Conservation (phyloP, 305 asterid genomes). For the Vinca major region DNA sequence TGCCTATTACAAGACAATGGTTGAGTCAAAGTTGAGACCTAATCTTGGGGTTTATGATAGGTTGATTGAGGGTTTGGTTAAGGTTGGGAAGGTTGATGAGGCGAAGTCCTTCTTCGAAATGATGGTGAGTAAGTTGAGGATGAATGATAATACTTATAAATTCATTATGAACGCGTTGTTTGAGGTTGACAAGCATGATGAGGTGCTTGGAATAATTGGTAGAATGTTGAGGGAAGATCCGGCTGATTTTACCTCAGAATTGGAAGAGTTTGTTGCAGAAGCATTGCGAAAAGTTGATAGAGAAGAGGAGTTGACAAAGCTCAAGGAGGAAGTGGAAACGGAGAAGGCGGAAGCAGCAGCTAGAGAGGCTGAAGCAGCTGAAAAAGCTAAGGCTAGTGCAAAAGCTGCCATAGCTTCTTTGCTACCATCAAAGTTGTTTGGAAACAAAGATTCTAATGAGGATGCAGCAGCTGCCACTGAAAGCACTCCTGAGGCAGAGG, state of each 20-base stretch:
- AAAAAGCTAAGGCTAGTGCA: slow-evolving; percentile 55
- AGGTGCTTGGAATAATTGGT: slow-evolving; percentile 57
- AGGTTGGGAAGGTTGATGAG: slow-evolving; percentile 68
- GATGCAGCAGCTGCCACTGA: slow-evolving; percentile 22
- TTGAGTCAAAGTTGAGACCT: slow-evolving; percentile 74
- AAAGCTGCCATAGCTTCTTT: slow-evolving; percentile 54
- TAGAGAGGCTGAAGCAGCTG: slow-evolving; percentile 69
- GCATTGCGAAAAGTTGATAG: slow-evolving; percentile 53
- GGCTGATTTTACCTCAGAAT: slow-evolving; percentile 59
- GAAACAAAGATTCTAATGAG: slow-evolving; percentile 32
- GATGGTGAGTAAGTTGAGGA: slow-evolving; percentile 64
- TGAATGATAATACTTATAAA: slow-evolving; percentile 61
- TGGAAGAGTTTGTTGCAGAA: slow-evolving; percentile 58
- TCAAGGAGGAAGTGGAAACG: slow-evolving; percentile 49
- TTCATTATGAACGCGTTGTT: slow-evolving; percentile 62
- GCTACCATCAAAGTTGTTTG: slow-evolving; percentile 56
- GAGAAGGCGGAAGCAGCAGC: slow-evolving; percentile 84
- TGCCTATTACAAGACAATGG: slow-evolving; percentile 59
- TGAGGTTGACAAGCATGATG: slow-evolving; percentile 57
- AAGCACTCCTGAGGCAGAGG: slow-evolving; percentile 20
- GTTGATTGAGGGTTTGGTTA: slow-evolving; percentile 61
- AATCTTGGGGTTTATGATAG: slow-evolving; percentile 60
- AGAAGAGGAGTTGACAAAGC: slow-evolving; percentile 58
- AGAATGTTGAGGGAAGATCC: slow-evolving; percentile 65
- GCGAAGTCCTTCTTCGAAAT: slow-evolving; percentile 71